Conservation (phyloP, 441 rosid genomes). For the Gossypium laxum region DNA sequence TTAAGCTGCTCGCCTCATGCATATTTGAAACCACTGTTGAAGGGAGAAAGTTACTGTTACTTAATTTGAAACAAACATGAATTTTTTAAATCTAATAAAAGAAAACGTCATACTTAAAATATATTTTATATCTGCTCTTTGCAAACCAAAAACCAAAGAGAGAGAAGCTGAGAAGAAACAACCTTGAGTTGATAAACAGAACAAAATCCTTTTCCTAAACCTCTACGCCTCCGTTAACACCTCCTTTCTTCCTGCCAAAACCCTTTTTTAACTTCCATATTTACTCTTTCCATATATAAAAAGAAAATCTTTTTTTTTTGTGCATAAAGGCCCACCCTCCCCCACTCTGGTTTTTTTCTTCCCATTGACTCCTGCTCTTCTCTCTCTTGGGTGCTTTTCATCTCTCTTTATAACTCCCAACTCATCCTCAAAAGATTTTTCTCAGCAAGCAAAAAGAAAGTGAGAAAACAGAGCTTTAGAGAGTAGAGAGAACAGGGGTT, state of each 20-base stretch:
- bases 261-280: neutral
- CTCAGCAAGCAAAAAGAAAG: neutral
- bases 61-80: too few species aligned
- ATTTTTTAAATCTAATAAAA: too few species aligned
- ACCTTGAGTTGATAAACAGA: too few species aligned
- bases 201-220: slow-evolving; percentile 29
- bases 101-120: too few species aligned
- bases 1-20: too few species aligned
- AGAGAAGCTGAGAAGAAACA: too few species aligned
- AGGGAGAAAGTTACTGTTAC: too few species aligned
- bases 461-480: slow-evolving; percentile 6
- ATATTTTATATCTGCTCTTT: too few species aligned
- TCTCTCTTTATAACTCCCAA: neutral
- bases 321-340: neutral
- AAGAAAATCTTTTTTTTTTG: neutral
- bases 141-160: too few species aligned
- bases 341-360: neutral
- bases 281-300: too few species aligned
- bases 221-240: slow-evolving; percentile 35
- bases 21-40: too few species aligned
- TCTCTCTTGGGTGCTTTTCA: neutral
- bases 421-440: neutral
- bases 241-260: neutral
- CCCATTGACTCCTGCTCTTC: slow-evolving; percentile 1
- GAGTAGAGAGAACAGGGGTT: slow-evolving; percentile 8